Evolutionary conservation across 371 early-diverging fungal genomes (phyloP), one percentile per base, ranked within the genome.

Genomic region (Umbelopsis sp.): DNA sequence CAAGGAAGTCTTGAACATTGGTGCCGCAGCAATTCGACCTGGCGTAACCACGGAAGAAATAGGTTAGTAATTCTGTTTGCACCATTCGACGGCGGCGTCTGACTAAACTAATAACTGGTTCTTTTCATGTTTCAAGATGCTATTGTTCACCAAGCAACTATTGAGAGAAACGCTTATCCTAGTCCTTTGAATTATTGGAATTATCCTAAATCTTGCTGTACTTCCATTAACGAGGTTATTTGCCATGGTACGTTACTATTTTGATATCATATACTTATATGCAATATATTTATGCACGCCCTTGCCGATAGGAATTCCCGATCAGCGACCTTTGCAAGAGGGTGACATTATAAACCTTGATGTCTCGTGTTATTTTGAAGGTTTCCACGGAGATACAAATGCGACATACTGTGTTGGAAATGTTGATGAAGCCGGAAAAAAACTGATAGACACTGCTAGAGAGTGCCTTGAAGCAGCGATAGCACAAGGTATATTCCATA

Each of bases 261-360:
- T 35, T 11, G 18, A 57, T 57, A 16, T 35, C 14, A 11, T 3
- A 57, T 2, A 14, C 1, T 5, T 3, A 2, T 57, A 57, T 24
- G 1, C 14, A 6, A 7, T 18, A 7, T 35, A 37, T 11, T 14
- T 18, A 32, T 8, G n/a, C 57, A 57, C 14, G 18, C 32, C 18
- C 1, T 48, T 35, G 52, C 6, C 24, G 10, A 22, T 7, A 57
- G 57, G 57, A 57, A 94, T 97, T 66, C 98, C 97, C 3, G 97
- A 97, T 79, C 74, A 86, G 65, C 93, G 96, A 67, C 86, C 82
- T 67, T 77, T 99, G 44, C 78, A 85, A 66, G 96, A 97, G 70
- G 97, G 97, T 53, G 98, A 99, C 79, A 92, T 97, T 63, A 66
- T 95, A 69, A 97, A 99, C 78, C 75, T 97, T 57, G 99, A 97